Evolutionary conservation across 345 rosid genomes (phyloP), one percentile per base, ranked within the genome.

Genomic region (Moricandia moricandioides): DNA sequence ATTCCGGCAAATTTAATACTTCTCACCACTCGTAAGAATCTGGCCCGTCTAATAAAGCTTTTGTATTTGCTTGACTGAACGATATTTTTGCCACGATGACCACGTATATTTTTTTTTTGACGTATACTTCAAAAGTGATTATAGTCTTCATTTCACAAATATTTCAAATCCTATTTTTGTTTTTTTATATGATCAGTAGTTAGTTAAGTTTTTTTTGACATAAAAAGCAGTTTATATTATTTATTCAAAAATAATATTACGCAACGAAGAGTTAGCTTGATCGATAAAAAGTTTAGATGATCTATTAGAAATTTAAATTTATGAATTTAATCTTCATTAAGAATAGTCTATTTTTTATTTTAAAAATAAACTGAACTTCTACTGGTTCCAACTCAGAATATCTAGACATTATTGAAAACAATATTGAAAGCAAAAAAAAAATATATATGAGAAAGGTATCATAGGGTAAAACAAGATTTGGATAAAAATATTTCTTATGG

Each of bases 81-180:
- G 4, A 12, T 33, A 8, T 18, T 11, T 33, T 9, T 4, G 6
- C 29, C 1, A 21, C 24, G 24, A 3, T 13, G 59, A 29, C 66
- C 78, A 74, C 67, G 40, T 66, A 47, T 21, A 37, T 47, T 31
- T 26, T 47, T 31, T 26, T 40, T 40, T 12, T 40, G 13, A 66
- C 60, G 52, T 65, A 58, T 18, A 43, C 33, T 43, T 54, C 26
- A 17, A 35, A 17, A 39, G 29, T 39, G 7, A 73, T 37, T n/a
- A 55, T 45, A 47, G 17, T 47, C 52, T 47, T 43, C 52, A 47
- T n/a, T 47, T 47, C 52, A 47, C 7, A 47, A 43, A 47, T 47
- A 47, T 47, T 47, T 40, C 18, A 47, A 47, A 47, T 47, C 52
- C 17, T 47, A 47, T 47, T 47, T 45, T 13, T 43, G 49, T 43